Evolutionary conservation across 257 asterid species (phyloP), one percentile per base, ranked within the genome.

Genomic region (Solanum virginianum): DNA sequence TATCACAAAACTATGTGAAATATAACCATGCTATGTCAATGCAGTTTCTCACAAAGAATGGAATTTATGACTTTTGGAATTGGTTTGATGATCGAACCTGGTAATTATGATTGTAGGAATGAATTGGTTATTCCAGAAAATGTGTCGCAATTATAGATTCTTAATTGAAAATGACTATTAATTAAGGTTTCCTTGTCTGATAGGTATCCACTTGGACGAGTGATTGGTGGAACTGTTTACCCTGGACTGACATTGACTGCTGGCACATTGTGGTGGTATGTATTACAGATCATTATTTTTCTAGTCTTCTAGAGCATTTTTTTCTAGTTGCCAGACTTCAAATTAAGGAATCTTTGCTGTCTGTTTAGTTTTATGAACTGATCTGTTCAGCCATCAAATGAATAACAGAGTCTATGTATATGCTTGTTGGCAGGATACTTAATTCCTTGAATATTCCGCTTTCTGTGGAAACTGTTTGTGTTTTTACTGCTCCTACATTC

Each of bases 131-230:
- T 53, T 79, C 29, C 83, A 26, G 47, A 79, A 65, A 26, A 79
- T 29, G 83, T 79, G 26, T 53, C 65, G 53, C 53, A 26, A 29
- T 79, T 79, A 32, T 53, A 24, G 22, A 22, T 51, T 53, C 26
- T 79, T 79, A 53, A 51, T 79, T 49, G 11, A 53, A 79, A 53
- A 79, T 79, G 47, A 79, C 82, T 15, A 47, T 65, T 26, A 77
- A 26, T 51, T 53, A 77, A 79, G 65, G 80, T 85, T 80, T 79
- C 54, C 69, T 85, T 80, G 26, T 85, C 84, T 54, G 68, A 83
- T 79, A 97, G 99, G 99, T 97, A 97, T 90, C 99, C 99, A 32
- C 99, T 97, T 80, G 99, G 99, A 83, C 96, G 99, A 74, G 99
- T 97, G 88, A 93, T 97, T 87, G 99, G 99, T 47, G 99, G 99